A percentile compares a stretch with the other conserved stretches of the same genome.
These are phyloP conservation scores for Cytospora chrysosperma DNA, from an alignment of 2,329 filamentous ascomycete species.

Conservation along the genomic window DNA sequence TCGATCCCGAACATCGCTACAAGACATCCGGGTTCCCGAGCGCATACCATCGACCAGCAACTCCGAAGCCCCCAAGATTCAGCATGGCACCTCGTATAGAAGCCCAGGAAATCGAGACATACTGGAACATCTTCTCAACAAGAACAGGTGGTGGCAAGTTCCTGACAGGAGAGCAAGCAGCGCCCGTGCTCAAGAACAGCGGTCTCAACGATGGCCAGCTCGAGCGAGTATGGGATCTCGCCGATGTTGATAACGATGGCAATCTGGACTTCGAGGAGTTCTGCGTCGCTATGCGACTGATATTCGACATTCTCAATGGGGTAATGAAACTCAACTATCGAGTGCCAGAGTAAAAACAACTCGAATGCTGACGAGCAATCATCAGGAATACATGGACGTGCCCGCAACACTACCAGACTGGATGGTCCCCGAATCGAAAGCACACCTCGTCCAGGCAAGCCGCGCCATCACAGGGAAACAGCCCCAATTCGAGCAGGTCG, in stretches of 20 bases:
- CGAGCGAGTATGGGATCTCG: constrained; percentile 96
- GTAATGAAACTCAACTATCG: constrained; percentile 49
- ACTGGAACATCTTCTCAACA: constrained; percentile 64
- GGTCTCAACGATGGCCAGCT: constrained; percentile 71
- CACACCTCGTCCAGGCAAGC: constrained; percentile 81
- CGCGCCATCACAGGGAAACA: constrained; percentile 77
- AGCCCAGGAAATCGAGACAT: constrained; percentile 61
- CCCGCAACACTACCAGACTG: constrained; percentile 85
- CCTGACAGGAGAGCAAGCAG: constrained; percentile 60
- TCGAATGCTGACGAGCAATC: constrained; percentile 1
- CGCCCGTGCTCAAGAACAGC: constrained; percentile 63
- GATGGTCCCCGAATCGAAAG: constrained; percentile 94
- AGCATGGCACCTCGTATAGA: constrained; percentile 62
- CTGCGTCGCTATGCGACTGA: constrained; percentile 96
- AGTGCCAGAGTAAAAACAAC: neutral
- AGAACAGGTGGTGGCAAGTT: constrained; percentile 60
- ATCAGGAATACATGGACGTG: constrained; percentile 85
- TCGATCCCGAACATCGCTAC: neutral
- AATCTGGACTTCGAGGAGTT: constrained; percentile 99
- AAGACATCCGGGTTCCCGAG: neutral
- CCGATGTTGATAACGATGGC: constrained; percentile 95
- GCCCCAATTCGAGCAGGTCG: constrained; percentile 79
- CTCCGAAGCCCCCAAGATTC: neutral
- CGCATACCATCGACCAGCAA: constrained; percentile 4
- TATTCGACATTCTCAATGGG: constrained; percentile 96